These are phyloP conservation scores for Zygosaccharomyces bailii DNA, from an alignment of 805 yeast species.

Conservation along the genomic window DNA sequence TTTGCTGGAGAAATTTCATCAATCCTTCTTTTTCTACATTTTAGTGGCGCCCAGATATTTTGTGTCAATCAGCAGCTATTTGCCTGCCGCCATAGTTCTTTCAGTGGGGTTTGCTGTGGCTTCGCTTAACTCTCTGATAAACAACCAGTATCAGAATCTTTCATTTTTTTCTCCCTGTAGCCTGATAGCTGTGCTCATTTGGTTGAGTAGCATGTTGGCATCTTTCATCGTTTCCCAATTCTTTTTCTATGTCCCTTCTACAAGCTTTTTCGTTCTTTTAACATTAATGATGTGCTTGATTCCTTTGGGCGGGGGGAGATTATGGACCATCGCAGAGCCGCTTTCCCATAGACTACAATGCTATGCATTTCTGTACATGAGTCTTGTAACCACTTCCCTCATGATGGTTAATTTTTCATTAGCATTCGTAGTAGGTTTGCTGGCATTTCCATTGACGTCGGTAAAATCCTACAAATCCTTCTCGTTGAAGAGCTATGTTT, in stretches of 20 bases:
- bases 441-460: conserved; percentile 73
- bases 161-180: conserved; percentile 22
- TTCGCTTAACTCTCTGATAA: conserved; percentile 55
- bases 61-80: conserved; percentile 89
- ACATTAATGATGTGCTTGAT: conserved; percentile 21
- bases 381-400: conserved; percentile 67
- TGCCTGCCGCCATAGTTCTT: conserved; percentile 77
- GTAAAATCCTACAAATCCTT: conserved; percentile 29
- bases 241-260: conserved; percentile 17
- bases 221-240: conserved; percentile 26
- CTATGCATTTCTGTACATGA: conserved; percentile 54
- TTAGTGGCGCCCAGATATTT: conserved; percentile 72
- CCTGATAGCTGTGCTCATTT: conserved; percentile 20
- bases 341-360: conserved; percentile 38
- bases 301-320: conserved; percentile 20
- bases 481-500: conserved; percentile 31
- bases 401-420: conserved; percentile 82
- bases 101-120: conserved; percentile 68
- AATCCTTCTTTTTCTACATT: conserved; percentile 89
- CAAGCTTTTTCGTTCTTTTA: conserved; percentile 16
- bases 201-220: conserved; percentile 35
- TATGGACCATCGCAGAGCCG: conserved; percentile 21
- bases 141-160: conserved; percentile 25
- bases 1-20: conserved; percentile 92
- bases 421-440: conserved; percentile 64